Base-by-base conservation (phyloP, 1,139 yeast species). In the Yamadazyma pseudoaaseri region DNA sequence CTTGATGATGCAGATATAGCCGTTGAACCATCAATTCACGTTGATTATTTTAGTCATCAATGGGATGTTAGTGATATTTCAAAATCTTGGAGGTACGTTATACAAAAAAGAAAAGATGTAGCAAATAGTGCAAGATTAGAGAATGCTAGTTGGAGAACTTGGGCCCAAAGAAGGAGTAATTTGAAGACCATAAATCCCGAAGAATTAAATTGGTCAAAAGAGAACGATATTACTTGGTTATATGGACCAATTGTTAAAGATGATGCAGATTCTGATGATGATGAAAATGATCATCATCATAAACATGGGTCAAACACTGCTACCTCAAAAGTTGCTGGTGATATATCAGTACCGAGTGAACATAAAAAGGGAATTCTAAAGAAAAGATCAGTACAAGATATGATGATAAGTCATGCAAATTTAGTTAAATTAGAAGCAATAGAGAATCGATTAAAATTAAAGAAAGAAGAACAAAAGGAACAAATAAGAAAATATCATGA, bases 41-140 rank as follows among this genome's bases (percentile, higher is more conserved):
- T 92, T 11, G 98, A 92, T 62, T 92, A 92, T 58, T 70, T 92
- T 29, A 86, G 96, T 4, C 96, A 92, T 55, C 76, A 92, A 54
- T 92, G 98, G 98, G 87, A 87, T 50, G 97, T 90, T 45, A 68
- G 81, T 4, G 98, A 92, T 56, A 86, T 92, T 26, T 85, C 95
- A 10, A 86, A 86, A 47, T 86, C 96, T 24, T 92, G 98, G 98
- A 73, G 96, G 44, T 92, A 92, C 56, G 85, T 92, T 41, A 90
- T 87, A 30, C 65, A 80, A 43, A 81, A 86, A 49, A 76, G 96
- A 34, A 84, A 85, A 44, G 84, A 79, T 49, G 79, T 81, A 16
- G 86, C 87, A 13, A 78, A 79, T 50, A 64, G 79, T 2, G 73
- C 83, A 3, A 66, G 94, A 44, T 62, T 84, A 36, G 92, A 84